These are phyloP conservation scores for Smallanthus sonchifolius DNA, from an alignment of 129 eudicot genomes.

Conservation along the genomic window DNA sequence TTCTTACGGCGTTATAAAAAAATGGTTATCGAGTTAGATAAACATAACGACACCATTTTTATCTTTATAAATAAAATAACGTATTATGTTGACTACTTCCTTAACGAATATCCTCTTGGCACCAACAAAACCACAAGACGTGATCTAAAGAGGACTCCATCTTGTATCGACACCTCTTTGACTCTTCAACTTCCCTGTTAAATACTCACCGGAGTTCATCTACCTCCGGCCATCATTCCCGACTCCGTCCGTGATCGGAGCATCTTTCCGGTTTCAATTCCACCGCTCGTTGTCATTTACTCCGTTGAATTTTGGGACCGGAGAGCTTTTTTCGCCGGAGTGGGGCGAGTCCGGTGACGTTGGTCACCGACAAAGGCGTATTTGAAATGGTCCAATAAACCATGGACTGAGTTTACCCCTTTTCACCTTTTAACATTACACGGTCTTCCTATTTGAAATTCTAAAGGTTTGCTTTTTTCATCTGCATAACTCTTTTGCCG, in stretches of 20 bases:
- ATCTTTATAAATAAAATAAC: not conserved
- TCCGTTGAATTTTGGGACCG: not conserved
- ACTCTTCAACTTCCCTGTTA: not conserved
- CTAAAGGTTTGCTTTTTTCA: no score
- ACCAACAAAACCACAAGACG: not conserved
- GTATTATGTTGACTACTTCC: not conserved
- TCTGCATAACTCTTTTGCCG: no score
- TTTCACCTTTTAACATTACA: no score
- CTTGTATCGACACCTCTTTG: not conserved
- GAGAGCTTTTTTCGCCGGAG: slow-evolving; percentile 12
- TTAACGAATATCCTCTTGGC: not conserved
- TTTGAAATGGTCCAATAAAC: not conserved
- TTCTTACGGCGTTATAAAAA: no score
- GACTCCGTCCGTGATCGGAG: not conserved
- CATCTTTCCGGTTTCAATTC: not conserved
- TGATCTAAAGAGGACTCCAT: not conserved
- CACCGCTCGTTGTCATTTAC: not conserved
- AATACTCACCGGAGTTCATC: not conserved
- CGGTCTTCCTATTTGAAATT: no score
- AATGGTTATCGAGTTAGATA: no score
- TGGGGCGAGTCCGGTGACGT: slow-evolving; percentile 24
- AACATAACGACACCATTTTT: no score
- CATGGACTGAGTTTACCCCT: no score
- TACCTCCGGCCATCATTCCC: not conserved
- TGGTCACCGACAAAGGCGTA: slow-evolving; percentile 17